Conservation (phyloP, 768 basidiomycete genomes). For the Hortiboletus campestris region DNA sequence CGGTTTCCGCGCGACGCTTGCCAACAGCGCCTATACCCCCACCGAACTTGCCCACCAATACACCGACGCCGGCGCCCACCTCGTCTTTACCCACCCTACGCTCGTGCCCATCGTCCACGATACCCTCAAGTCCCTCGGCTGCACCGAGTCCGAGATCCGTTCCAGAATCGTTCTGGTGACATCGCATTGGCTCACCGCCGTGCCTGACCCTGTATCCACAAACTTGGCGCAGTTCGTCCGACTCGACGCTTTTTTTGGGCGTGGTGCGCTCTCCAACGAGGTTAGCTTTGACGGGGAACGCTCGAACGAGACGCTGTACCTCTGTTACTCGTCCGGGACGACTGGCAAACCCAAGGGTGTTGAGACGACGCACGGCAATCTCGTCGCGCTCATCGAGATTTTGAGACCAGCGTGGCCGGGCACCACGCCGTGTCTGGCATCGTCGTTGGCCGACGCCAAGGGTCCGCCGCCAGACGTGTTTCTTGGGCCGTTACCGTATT, state of each 20-base stretch:
- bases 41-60: conserved; percentile 74
- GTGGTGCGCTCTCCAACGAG: conserved; percentile 49
- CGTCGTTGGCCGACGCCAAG: conserved; percentile 3
- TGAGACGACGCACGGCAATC: conserved; percentile 66
- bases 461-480: conserved; percentile 41
- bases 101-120: conserved; percentile 53
- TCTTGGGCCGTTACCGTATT: conserved; percentile 64
- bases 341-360: conserved; percentile 79
- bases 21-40: conserved; percentile 69
- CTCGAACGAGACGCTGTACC: conserved; percentile 57
- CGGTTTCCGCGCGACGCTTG: conserved; percentile 66
- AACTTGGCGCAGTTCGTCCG: conserved; percentile 35
- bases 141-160: conserved; percentile 46
- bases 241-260: conserved; percentile 50
- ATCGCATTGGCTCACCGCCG: conserved; percentile 42
- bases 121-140: conserved; percentile 53
- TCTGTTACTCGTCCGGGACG: conserved; percentile 70
- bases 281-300: conserved; percentile 52
- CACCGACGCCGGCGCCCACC: conserved; percentile 57
- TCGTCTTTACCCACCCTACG: conserved; percentile 65
- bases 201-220: conserved; percentile 31
- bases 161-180: conserved; percentile 58
- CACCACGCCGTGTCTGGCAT: conserved; percentile 29
- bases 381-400: conserved; percentile 58
- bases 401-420: conserved; percentile 44